Evolutionary conservation across 805 yeast genomes (phyloP).

Genomic region (Jamesozyma jinghongensis): DNA sequence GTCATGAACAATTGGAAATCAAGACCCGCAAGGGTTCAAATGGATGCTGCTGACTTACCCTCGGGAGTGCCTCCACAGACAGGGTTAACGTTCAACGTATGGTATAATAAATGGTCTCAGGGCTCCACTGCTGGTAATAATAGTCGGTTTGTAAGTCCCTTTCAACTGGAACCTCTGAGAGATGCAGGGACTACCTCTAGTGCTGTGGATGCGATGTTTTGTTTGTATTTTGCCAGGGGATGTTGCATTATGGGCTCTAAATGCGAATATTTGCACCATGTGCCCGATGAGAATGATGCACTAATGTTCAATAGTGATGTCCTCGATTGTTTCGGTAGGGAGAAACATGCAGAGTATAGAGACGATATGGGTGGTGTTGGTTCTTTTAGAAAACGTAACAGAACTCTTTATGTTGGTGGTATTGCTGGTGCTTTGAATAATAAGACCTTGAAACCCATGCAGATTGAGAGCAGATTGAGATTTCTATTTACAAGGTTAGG

Average conservation of each 20-base stretch:
- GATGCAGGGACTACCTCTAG: constrained; percentile 78
- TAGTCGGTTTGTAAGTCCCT: constrained; percentile 44
- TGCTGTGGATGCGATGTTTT: constrained; percentile 47
- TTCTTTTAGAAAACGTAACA: constrained; percentile 56
- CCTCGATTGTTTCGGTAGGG: constrained; percentile 88
- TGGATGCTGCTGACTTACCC: constrained; percentile 49
- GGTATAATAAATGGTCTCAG: constrained; percentile 84
- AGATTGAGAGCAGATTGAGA: constrained; percentile 33
- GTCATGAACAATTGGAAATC: constrained; percentile 18
- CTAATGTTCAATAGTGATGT: constrained; percentile 35
- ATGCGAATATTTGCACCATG: constrained; percentile 70
- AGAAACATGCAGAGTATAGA: constrained; percentile 66
- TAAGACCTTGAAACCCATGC: constrained; percentile 32
- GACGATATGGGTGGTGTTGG: constrained; percentile 97
- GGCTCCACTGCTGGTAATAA: constrained; percentile 25
- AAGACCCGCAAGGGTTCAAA: constrained; percentile 63
- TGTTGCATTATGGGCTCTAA: constrained; percentile 69
- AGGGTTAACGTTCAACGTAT: constrained; percentile 73
- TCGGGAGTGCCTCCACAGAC: constrained; percentile 64
- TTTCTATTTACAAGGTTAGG: constrained; percentile 63
- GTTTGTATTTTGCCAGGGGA: constrained; percentile 84
- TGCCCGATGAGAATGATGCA: constrained; percentile 55
- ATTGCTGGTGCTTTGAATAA: constrained; percentile 35
- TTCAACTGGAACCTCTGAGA: constrained; percentile 45
- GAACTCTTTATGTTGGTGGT: constrained; percentile 70